These are phyloP conservation scores for Endotrypanum monterogeii DNA, from an alignment of 208 protist species.

Conservation along the genomic window DNA sequence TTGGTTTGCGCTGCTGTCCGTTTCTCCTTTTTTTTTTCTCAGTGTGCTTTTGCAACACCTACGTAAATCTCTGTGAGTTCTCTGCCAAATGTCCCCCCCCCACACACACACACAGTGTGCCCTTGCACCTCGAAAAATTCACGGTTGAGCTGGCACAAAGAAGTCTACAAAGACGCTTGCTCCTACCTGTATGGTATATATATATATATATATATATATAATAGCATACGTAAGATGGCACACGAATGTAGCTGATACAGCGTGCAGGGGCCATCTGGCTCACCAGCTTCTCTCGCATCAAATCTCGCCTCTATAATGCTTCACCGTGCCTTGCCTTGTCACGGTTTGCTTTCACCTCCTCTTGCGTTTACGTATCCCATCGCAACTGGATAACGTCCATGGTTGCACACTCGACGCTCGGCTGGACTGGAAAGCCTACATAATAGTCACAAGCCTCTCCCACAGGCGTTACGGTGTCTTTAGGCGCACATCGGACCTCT, in stretches of 20 bases:
- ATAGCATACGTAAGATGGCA: neutral
- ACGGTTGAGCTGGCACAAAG: neutral
- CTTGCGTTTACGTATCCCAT: neutral
- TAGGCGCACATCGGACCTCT: neutral
- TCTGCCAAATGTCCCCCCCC: no score
- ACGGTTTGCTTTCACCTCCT: neutral
- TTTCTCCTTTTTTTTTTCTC: no score
- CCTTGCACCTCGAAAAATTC: no score
- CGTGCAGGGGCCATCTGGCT: neutral
- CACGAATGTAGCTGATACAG: no score
- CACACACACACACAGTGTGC: neutral
- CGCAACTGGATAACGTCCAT: neutral
- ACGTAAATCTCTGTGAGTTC: no score
- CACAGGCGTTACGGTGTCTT: neutral
- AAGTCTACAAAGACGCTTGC: no score
- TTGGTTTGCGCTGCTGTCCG: no score
- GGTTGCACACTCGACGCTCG: neutral
- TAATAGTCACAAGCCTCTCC: neutral
- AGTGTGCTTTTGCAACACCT: no score
- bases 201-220: neutral
- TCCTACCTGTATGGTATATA: no score
- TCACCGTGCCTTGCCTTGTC: neutral
- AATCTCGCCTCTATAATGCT: neutral
- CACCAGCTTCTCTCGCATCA: neutral
- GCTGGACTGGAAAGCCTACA: neutral